Percentiles rank a stretch among this genome's conserved stretches.
phyloP scores from a whole-genome alignment of 768 basidiomycete genomes.

The Glaciozyma antarctica region DNA sequence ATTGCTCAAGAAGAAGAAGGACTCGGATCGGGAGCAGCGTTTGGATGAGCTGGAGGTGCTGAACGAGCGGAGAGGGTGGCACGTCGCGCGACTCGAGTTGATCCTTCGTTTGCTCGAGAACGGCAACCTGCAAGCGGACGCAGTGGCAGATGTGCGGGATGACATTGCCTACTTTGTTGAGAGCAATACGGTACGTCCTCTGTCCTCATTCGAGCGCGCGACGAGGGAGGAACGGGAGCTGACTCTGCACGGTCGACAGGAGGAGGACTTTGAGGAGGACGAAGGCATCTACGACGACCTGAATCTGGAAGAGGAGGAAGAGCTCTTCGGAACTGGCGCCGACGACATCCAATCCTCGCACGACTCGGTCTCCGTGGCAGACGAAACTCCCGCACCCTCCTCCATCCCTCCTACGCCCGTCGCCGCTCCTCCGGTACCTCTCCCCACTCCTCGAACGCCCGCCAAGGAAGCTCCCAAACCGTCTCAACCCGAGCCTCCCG shows the following conservation, averaged over 20 bases:
- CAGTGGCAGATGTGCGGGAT: constrained; percentile 72
- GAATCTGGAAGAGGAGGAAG: constrained; percentile 91
- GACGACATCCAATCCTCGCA: constrained; percentile 66
- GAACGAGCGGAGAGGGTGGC: constrained; percentile 94
- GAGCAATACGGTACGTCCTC: constrained; percentile 70
- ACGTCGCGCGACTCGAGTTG: constrained; percentile 82
- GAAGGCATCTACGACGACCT: constrained; percentile 97
- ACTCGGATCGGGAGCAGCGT: constrained; percentile 52
- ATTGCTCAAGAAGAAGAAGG: constrained; percentile 54
- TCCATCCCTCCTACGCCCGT: constrained; percentile 39
- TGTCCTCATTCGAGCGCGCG: constrained; percentile 20
- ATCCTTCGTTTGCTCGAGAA: constrained; percentile 89
- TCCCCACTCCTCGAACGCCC: constrained; percentile 21
- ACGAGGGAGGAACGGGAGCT: neutral
- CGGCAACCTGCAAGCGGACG: constrained; percentile 72
- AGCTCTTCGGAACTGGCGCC: constrained; percentile 56
- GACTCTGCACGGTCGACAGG: constrained; percentile 47
- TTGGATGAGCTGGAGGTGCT: constrained; percentile 72
- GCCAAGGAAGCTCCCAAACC: constrained; percentile 7
- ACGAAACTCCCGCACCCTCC: constrained; percentile 19
- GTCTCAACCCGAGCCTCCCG: neutral
- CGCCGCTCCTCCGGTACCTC: constrained; percentile 46
- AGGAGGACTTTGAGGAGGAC: constrained; percentile 94
- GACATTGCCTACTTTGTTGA: constrained; percentile 95
- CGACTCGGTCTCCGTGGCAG: constrained; percentile 54